Conservation (phyloP, 2,329 filamentous ascomycete species). For the Venturia asperata region DNA sequence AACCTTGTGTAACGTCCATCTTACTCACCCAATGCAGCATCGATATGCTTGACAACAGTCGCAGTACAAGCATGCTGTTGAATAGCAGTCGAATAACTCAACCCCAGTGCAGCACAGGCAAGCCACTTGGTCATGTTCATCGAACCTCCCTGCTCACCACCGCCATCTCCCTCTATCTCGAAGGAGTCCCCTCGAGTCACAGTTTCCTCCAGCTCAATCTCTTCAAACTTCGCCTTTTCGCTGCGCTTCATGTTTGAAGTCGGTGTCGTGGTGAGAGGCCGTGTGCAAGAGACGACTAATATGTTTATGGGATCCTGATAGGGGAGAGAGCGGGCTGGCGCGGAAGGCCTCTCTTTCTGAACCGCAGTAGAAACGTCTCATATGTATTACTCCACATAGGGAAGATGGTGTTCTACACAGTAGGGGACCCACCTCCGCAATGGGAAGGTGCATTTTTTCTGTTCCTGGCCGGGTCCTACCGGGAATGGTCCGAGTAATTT, state of each 20-base stretch:
- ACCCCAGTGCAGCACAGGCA: slow-evolving; percentile 14
- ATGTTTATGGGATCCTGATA: too few species aligned
- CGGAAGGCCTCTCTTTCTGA: too few species aligned
- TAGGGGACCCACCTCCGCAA: too few species aligned
- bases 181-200: background rate
- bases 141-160: background rate
- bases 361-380: too few species aligned
- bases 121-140: slow-evolving; percentile 14
- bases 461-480: too few species aligned
- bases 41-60: slow-evolving; percentile 20
- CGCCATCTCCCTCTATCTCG: background rate
- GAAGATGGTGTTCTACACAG: too few species aligned
- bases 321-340: too few species aligned
- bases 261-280: background rate
- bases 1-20: background rate
- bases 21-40: slow-evolving; percentile 17
- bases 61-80: slow-evolving; percentile 20
- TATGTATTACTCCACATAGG: too few species aligned
- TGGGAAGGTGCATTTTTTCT: too few species aligned
- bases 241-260: background rate
- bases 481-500: too few species aligned
- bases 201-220: background rate
- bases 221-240: background rate
- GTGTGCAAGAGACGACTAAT: too few species aligned
- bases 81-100: slow-evolving; percentile 17